A percentile compares a stretch with the other conserved stretches of the same genome.
These are phyloP conservation scores for Penstemon newberryi DNA, from an alignment of 257 asterid species.

Conservation along the genomic window DNA sequence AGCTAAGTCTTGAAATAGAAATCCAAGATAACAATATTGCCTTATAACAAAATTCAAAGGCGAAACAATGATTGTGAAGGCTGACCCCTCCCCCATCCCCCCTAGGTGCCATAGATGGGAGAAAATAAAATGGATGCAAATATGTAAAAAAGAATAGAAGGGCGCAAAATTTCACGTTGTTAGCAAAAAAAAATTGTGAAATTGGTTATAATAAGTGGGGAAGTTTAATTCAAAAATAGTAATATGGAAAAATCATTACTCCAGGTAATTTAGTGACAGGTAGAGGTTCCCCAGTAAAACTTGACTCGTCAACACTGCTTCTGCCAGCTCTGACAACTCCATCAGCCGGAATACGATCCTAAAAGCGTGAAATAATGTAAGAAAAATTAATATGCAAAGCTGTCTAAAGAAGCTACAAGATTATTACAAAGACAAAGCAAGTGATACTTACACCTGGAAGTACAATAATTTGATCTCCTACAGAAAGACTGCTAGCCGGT, in stretches of 20 bases:
- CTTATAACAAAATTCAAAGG: constrained; percentile 5
- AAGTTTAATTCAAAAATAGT: constrained; percentile 24
- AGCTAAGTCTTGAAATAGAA: constrained; percentile 1
- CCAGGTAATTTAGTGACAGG: constrained; percentile 98
- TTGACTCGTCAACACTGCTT: constrained; percentile 97
- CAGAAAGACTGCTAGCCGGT: constrained; percentile 76
- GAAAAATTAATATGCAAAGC: constrained; percentile 10
- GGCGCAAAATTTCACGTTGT: constrained; percentile 14
- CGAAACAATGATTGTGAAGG: constrained; percentile 7
- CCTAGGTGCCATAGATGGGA: constrained; percentile 5
- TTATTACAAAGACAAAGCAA: constrained; percentile 19
- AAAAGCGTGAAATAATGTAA: constrained; percentile 29
- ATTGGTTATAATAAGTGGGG: constrained; percentile 2
- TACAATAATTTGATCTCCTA: constrained; percentile 89
- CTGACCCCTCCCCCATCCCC: constrained; percentile 15
- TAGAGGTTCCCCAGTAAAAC: constrained; percentile 96
- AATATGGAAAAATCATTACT: constrained; percentile 47
- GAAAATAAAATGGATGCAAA: constrained; percentile 1
- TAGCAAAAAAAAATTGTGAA: constrained; percentile 1
- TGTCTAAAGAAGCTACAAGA: constrained; percentile 14
- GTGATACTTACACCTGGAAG: constrained; percentile 88
- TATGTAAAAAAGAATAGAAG: neutral
- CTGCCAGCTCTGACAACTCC: constrained; percentile 88
- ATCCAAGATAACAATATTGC: neutral
- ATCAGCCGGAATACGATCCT: constrained; percentile 99